These are phyloP conservation scores for Pichia sp. DNA, from an alignment of 1,139 yeast species.

Conservation along the genomic window DNA sequence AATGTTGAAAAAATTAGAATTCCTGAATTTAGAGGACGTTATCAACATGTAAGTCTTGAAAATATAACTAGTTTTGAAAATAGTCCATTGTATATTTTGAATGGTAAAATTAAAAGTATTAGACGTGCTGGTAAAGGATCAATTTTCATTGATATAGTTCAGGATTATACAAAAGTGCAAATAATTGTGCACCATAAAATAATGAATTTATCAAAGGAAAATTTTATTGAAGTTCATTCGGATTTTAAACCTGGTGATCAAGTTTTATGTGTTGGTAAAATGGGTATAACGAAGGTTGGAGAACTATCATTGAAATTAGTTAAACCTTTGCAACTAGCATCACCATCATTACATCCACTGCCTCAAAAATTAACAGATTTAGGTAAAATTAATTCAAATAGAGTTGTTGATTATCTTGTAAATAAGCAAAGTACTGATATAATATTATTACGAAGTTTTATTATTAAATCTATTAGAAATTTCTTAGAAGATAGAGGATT, in stretches of 20 bases:
- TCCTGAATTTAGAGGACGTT: constrained; percentile 29
- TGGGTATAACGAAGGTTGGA: constrained; percentile 71
- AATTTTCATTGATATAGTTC: constrained; percentile 58
- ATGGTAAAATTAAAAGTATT: constrained; percentile 52
- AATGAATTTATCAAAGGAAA: constrained; percentile 36
- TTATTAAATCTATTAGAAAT: constrained; percentile 49
- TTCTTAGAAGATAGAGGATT: constrained; percentile 55
- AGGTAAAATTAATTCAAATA: constrained; percentile 54
- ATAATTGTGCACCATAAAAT: constrained; percentile 51
- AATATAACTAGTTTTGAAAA: constrained; percentile 19
- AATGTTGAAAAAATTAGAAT: constrained; percentile 23
- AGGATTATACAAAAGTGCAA: constrained; percentile 53
- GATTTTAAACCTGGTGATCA: constrained; percentile 66
- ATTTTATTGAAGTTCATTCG: constrained; percentile 41
- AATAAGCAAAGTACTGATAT: constrained; percentile 43
- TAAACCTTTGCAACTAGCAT: constrained; percentile 41
- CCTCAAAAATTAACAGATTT: constrained; percentile 57
- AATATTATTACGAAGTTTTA: constrained; percentile 47
- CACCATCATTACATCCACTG: constrained; percentile 67
- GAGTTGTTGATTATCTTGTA: constrained; percentile 71
- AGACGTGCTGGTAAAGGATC: constrained; percentile 62
- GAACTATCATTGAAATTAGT: constrained; percentile 68
- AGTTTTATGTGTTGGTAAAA: constrained; percentile 56
- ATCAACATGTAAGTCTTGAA: constrained; percentile 7
- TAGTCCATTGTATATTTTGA: constrained; percentile 21